phyloP scores from a whole-genome alignment of 495 filamentous ascomycete species.

The Oidiodendron maius region DNA sequence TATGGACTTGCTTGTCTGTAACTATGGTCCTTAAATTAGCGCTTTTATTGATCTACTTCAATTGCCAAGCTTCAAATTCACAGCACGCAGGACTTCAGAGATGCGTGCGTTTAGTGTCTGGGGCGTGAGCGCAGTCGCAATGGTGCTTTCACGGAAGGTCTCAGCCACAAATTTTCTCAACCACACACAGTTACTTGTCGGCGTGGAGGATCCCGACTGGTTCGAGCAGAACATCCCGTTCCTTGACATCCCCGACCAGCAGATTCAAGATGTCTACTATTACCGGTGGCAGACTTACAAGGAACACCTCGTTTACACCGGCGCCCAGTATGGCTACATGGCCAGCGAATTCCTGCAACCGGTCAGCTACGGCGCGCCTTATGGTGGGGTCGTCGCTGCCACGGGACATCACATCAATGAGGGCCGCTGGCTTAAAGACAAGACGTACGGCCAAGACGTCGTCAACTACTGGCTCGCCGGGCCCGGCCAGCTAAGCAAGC shows the following conservation, averaged over 20 bases:
- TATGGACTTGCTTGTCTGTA: no score
- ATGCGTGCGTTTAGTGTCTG: no score
- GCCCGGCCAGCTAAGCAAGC: slow-evolving; percentile 32
- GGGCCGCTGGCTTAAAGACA: slow-evolving; percentile 36
- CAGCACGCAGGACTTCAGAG: no score
- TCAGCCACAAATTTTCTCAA: no score
- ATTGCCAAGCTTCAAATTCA: no score
- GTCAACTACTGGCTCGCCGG: slow-evolving; percentile 38
- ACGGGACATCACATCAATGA: slow-evolving; percentile 42
- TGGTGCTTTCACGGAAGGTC: no score
- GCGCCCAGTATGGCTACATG: slow-evolving; percentile 35
- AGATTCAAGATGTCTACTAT: slow-evolving; percentile 40
- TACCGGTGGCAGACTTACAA: slow-evolving; percentile 37
- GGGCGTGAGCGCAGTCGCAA: no score
- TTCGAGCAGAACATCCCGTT: slow-evolving; percentile 44
- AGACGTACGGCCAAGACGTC: slow-evolving; percentile 33
- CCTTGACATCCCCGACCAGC: slow-evolving; percentile 40
- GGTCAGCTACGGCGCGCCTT: slow-evolving; percentile 30
- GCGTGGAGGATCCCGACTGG: no score
- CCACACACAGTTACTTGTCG: no score
- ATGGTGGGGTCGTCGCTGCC: slow-evolving; percentile 35
- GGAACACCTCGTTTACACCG: slow-evolving; percentile 35
- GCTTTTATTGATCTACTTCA: no score
- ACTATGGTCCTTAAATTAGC: no score
- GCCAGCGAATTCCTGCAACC: slow-evolving; percentile 38